Conservation (phyloP, 345 rosid genomes). For the Schrenkiella parvula region DNA sequence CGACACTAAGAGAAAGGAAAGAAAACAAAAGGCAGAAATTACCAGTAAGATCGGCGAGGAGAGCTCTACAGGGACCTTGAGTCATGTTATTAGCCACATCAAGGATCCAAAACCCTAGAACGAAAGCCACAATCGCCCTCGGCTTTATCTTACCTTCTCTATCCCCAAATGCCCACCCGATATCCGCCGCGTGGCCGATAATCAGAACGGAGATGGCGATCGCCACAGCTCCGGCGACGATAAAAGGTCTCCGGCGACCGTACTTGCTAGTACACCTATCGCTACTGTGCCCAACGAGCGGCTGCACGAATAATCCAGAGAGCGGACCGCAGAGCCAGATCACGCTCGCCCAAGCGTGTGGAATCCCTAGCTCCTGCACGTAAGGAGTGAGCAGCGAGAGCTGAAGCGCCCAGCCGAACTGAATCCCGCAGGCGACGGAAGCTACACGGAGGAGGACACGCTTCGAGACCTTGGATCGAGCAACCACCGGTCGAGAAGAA, state of each 20-base stretch:
- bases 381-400: constrained; percentile 90
- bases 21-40: neutral
- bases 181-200: constrained; percentile 82
- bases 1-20: neutral
- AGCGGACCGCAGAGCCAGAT: constrained; percentile 99
- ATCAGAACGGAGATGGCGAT: constrained; percentile 60
- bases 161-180: constrained; percentile 88
- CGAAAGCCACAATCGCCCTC: constrained; percentile 67
- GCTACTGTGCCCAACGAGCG: constrained; percentile 86
- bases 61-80: constrained; percentile 95
- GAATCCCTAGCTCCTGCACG: constrained; percentile 96
- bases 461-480: constrained; percentile 44
- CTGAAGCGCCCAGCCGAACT: constrained; percentile 98
- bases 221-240: constrained; percentile 52
- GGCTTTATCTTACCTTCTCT: constrained; percentile 46
- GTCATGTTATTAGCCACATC: constrained; percentile 92
- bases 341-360: constrained; percentile 93
- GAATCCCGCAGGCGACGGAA: constrained; percentile 89
- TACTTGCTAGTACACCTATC: constrained; percentile 80
- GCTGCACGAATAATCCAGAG: constrained; percentile 87
- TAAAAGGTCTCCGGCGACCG: constrained; percentile 92
- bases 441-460: constrained; percentile 79
- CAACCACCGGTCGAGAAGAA: constrained; percentile 32
- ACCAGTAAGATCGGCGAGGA: constrained; percentile 97
- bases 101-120: constrained; percentile 91